Base-by-base conservation (phyloP, 2,329 filamentous ascomycete species). In the Penicillium palitans region DNA sequence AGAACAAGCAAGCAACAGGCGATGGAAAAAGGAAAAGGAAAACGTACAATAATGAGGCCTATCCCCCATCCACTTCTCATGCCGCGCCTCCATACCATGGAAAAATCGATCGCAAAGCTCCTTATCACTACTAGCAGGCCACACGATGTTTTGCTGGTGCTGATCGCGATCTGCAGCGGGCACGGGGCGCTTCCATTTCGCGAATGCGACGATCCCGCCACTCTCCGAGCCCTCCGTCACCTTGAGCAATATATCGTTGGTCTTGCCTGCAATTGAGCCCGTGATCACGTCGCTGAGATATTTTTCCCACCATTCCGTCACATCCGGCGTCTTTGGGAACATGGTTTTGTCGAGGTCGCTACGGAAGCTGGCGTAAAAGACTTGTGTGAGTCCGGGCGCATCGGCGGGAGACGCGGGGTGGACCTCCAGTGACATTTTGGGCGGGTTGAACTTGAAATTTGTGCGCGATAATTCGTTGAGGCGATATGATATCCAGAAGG, bases 41-140 rank as follows among this genome's bases (percentile, higher is more conserved):
- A 48, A 64, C 64, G 15, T 64, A 72, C 70, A 68, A 45, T 68
- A 70, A 61, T 70, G 66, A 44, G 57, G 53, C 35, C 61, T 61
- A 0, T 42, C 55, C 1, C 57, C 56, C 67, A 72, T 70, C 33
- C 62, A 42, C 31, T 54, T 24, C 15, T 31, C 25, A 52, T 63
- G 59, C n/a, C 57, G 44, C 13, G 27, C 48, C n/a, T 55, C 54
- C 63, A 69, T 68, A 2, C 46, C 61, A 2, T 25, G 56, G 35
- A 72, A 67, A 45, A 70, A 67, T 12, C 19, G 7, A 8, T 59
- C 59, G 27, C 68, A 69, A 3, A 70, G 60, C 5, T 53, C 61
- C 31, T 29, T 46, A 35, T 70, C 60, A 13, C 60, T 59, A 13
- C 61, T 60, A 24, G 48, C 42, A 1, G 67, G 65, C 60, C 62